phyloP scores from a whole-genome alignment of 495 filamentous ascomycete genomes.

The Clohesyomyces aquaticus region DNA sequence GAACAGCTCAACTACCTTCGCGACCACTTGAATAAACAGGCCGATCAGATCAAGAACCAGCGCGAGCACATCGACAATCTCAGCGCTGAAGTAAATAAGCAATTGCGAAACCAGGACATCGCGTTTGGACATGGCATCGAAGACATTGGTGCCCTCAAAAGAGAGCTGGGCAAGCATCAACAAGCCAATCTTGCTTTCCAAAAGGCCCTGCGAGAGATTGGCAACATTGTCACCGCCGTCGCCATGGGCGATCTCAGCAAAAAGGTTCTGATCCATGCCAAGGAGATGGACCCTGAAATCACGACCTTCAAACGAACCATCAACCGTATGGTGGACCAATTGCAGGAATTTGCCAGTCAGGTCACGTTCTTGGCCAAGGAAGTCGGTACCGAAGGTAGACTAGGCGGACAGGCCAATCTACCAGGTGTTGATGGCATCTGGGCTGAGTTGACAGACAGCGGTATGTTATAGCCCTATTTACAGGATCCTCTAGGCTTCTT shows the following conservation, averaged over 20 bases:
- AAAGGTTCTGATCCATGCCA: conserved; percentile 93
- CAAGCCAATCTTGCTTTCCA: conserved; percentile 99
- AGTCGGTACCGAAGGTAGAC: conserved; percentile 93
- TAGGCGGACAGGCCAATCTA: conserved; percentile 96
- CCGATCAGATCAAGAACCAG: conserved; percentile 60
- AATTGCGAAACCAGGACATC: conserved; percentile 60
- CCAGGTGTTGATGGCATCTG: conserved; percentile 95
- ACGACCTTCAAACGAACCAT: conserved; percentile 97
- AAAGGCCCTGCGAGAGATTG: conserved; percentile 95
- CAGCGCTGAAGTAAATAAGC: conserved; percentile 49
- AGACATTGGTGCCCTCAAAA: conserved; percentile 72
- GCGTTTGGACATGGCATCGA: conserved; percentile 51
- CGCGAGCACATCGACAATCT: conserved; percentile 58
- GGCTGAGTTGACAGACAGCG: conserved; percentile 96
- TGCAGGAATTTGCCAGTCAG: conserved; percentile 96
- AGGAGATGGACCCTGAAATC: conserved; percentile 99
- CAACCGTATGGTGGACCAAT: conserved; percentile 99
- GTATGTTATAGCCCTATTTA: conserved; percentile 52
- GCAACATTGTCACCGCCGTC: conserved; percentile 93
- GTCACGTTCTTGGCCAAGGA: conserved; percentile 95
- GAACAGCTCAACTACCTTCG: conserved; percentile 54
- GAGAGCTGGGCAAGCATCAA: conserved; percentile 93
- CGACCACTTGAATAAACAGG: conserved; percentile 56
- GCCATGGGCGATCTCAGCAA: conserved; percentile 96
- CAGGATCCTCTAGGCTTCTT: background rate